Percentiles rank a stretch among this genome's conserved stretches.
Evolutionary conservation across 192 early-diverging fungal species (phyloP).

Genomic region (Rhizophagus clarus): DNA sequence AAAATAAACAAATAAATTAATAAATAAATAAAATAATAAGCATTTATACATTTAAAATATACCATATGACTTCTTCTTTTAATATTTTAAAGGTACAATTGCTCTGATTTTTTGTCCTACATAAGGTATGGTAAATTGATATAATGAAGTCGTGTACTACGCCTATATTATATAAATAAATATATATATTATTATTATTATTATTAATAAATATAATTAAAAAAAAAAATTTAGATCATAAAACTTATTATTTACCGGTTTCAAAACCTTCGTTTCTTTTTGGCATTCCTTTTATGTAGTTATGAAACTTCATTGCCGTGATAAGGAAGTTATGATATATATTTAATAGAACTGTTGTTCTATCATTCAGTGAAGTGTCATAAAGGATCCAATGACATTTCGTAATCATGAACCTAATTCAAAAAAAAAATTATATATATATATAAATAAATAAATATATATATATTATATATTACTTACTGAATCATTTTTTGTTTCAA

Average conservation of each 20-base stretch:
- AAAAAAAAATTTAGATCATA: background rate
- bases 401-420: slow-evolving; percentile 56
- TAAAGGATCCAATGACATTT: slow-evolving; percentile 67
- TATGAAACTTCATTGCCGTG: slow-evolving; percentile 63
- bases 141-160: background rate
- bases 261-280: background rate
- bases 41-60: background rate
- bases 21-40: background rate
- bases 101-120: background rate
- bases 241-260: background rate
- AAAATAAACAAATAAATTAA: background rate
- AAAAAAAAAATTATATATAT: background rate
- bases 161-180: background rate
- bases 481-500: slow-evolving; percentile 19
- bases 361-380: slow-evolving; percentile 66
- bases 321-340: slow-evolving; percentile 77
- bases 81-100: background rate
- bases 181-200: too few species aligned
- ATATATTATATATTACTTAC: background rate
- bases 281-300: background rate
- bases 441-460: too few species aligned
- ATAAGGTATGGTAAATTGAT: background rate
- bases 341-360: slow-evolving; percentile 69
- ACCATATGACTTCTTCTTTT: background rate
- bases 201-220: background rate